phyloP scores from a whole-genome alignment of 805 yeast species.

The Candida nemodendra region DNA sequence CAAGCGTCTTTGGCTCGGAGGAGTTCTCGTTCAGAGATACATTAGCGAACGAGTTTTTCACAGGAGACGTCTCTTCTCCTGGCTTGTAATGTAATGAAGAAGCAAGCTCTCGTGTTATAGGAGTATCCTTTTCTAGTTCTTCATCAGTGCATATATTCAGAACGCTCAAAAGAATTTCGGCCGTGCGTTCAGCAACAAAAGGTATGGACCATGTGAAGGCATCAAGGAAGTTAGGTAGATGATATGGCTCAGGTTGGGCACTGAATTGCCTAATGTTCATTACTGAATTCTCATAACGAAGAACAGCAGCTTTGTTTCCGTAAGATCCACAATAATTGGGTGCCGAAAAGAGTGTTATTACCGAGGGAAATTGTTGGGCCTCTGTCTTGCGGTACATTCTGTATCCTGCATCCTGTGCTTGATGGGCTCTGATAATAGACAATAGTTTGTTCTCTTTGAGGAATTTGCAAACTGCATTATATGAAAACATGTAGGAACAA shows the following conservation, averaged over 20 bases:
- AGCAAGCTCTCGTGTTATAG: conserved; percentile 44
- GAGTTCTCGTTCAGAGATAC: conserved; percentile 1
- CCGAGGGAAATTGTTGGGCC: conserved; percentile 83
- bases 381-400: conserved; percentile 87
- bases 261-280: conserved; percentile 96
- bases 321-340: conserved; percentile 93
- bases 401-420: conserved; percentile 97
- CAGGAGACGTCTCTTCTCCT: background rate
- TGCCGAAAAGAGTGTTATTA: conserved; percentile 90
- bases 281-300: conserved; percentile 86
- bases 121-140: conserved; percentile 77
- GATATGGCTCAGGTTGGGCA: conserved; percentile 91
- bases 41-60: conserved; percentile 2
- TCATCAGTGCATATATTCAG: conserved; percentile 94
- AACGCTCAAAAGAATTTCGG: conserved; percentile 88
- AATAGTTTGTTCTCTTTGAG: conserved; percentile 73
- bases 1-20: conserved; percentile 18
- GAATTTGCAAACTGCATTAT: conserved; percentile 76
- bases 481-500: conserved; percentile 88
- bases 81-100: conserved; percentile 28
- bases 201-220: conserved; percentile 97
- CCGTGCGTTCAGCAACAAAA: conserved; percentile 93
- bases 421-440: conserved; percentile 92
- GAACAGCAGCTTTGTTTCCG: conserved; percentile 92
- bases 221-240: conserved; percentile 96